Evolutionary conservation across 106 monocot species (phyloP), one percentile per base, ranked within the genome.

Genomic region (Dendrobium nobile): DNA sequence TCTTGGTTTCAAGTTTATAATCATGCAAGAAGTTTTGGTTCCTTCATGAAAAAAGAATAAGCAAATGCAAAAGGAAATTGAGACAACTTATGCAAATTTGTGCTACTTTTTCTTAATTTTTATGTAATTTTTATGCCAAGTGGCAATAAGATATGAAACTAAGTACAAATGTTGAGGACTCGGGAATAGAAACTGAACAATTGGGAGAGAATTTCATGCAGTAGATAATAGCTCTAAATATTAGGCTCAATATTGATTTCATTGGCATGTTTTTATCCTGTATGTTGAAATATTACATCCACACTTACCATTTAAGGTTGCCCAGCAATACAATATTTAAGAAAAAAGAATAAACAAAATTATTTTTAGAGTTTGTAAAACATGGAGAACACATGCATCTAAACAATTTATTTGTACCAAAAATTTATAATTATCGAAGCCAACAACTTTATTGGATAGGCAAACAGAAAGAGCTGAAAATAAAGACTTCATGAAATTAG

Each of bases 1-100:
- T 22, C 72, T 54, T 41, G 55, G 33, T 72, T 68, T 72, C 76
- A 56, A 68, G 54, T 24, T 74, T 15, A 78, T 65, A 72, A 77
- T 4, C 51, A 28, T 7, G 42, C 37, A 55, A 28, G 56, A 75
- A 72, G 44, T 7, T 74, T 74, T 33, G 72, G 37, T 72, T 37
- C 72, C 17, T 72, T 72, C 7, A 15, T 28, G 33, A 74, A 28
- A 74, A 37, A 42, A 54, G 26, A 78, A 54, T 5, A 3, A 55
- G 41, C 15, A 59, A 78, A 58, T 56, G 17, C 19, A 59, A 13
- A 78, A 37, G 3, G 37, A 19, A n/a, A 8, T 19, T 58, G 0
- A 67, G 26, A 17, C 27, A 22, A 10, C 48, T 48, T 19, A 3
- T 48, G 1, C 74, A 74, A 43, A 7, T 74, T 43, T 20, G n/a